Conservation (phyloP, 2,329 filamentous ascomycete species). For the Cercospora zeae-maydis region DNA sequence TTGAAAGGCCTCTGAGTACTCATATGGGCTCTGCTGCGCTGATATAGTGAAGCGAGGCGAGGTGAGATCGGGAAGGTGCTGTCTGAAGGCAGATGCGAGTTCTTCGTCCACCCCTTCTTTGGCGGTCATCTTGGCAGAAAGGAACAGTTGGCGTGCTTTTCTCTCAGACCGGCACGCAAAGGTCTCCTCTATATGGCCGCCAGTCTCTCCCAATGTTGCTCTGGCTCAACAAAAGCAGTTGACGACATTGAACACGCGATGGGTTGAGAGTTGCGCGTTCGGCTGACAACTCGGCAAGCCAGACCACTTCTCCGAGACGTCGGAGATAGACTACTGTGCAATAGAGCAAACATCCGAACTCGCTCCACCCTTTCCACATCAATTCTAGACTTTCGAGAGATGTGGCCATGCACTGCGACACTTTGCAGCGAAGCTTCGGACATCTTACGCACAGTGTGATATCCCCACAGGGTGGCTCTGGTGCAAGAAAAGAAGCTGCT, state of each 20-base stretch:
- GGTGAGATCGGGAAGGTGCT: slow-evolving; percentile 59
- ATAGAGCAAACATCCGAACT: not conserved
- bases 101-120: slow-evolving; percentile 17
- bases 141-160: not conserved
- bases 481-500: not conserved
- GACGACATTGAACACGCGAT: not conserved
- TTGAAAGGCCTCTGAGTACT: slow-evolving; percentile 49
- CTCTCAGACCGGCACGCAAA: not conserved
- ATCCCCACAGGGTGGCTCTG: not conserved
- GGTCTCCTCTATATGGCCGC: not conserved
- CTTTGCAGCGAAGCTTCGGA: not conserved
- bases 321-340: not conserved
- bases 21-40: slow-evolving; percentile 58
- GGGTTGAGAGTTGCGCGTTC: not conserved
- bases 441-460: not conserved
- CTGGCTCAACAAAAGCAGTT: not conserved
- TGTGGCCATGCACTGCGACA: too few species aligned
- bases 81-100: slow-evolving; percentile 45
- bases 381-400: not conserved
- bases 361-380: not conserved
- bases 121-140: slow-evolving; percentile 2
- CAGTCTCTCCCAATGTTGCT: not conserved
- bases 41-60: slow-evolving; percentile 60
- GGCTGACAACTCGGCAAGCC: not conserved
- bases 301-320: not conserved